Evolutionary conservation across 805 yeast species (phyloP), one percentile per base, ranked within the genome.

Genomic region (Metschnikowia henanensis): DNA sequence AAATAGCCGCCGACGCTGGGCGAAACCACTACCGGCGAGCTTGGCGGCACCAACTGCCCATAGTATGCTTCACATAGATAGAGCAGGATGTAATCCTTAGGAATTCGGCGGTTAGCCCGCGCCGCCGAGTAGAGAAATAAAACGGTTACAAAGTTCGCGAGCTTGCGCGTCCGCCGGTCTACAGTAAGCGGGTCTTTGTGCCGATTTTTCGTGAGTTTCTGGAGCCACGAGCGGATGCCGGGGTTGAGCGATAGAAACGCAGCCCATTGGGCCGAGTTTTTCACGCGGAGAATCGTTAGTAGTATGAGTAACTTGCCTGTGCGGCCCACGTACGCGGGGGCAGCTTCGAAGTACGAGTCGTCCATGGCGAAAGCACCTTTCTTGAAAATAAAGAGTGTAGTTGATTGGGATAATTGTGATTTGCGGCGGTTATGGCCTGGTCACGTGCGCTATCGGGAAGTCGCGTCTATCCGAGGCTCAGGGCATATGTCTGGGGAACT

Each of bases 21-120:
- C 3, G 66, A 56, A 15, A 62, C 60, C 29, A 55, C 45, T n/a
- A 65, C 51, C 19, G 57, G 59, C 9, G 64, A 60, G 17, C 64
- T 55, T 2, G 73, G 72, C 4, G 71, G 64, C 45, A 66, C 64
- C 30, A 68, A 47, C 26, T 53, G 57, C 21, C 64, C 63, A 30
- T 52, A 56, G 52, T 68, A 70, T 33, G 53, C 54, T 35, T 63
- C 54, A 60, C 62, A 59, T 4, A 68, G 39, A 46, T 65, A 68
- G 13, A 70, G 52, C 52, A 62, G 58, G 5, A 62, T 45, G 48
- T 70, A 71, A 52, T 70, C 76, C 47, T 64, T 64, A 13, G 76
- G 72, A 18, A 71, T 57, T 2, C 40, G 45, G 12, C 43, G 43
- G 38, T 60, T 64, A 31, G 49, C 52, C 8, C 53, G 34, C 0